These are phyloP conservation scores for Lolium multiflorum DNA, from an alignment of 176 grass and related monocot genomes.

Conservation along the genomic window DNA sequence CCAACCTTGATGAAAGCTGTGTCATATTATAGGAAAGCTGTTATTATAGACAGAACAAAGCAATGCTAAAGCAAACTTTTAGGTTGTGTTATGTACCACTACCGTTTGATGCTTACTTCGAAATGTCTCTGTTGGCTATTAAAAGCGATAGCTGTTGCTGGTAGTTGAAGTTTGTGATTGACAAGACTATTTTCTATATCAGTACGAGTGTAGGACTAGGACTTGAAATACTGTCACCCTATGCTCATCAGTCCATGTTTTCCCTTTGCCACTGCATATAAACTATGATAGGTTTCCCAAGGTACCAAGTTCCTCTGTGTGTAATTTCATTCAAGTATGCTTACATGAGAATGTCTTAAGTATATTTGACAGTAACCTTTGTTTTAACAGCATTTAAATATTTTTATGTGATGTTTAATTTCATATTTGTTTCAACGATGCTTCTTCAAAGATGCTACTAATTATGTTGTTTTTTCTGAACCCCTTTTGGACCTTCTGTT, in stretches of 20 bases:
- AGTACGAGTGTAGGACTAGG: constrained; percentile 14
- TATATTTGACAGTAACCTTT: neutral
- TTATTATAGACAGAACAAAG: neutral
- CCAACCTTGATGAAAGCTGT: neutral
- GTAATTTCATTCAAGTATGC: constrained; percentile 12
- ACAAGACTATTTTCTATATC: neutral
- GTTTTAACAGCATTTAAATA: neutral
- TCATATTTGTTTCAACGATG: constrained; percentile 1
- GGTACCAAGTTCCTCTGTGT: neutral
- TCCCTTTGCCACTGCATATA: constrained; percentile 8
- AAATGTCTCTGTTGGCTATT: constrained; percentile 19
- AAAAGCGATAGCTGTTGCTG: neutral
- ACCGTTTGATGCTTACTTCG: constrained; percentile 5
- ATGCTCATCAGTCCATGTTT: constrained; percentile 3
- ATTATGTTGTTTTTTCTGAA: constrained; percentile 7
- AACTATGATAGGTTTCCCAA: neutral
- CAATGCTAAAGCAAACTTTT: neutral
- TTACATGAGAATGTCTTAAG: neutral
- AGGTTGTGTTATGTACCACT: neutral
- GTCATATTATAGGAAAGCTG: no score
- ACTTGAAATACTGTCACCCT: neutral
- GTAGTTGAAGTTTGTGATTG: constrained; percentile 19
- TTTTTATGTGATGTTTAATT: neutral
- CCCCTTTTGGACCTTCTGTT: constrained; percentile 1
- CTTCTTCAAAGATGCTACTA: neutral